Conservation (phyloP, 2,329 filamentous ascomycete genomes). For the Ophiostoma sp. region DNA sequence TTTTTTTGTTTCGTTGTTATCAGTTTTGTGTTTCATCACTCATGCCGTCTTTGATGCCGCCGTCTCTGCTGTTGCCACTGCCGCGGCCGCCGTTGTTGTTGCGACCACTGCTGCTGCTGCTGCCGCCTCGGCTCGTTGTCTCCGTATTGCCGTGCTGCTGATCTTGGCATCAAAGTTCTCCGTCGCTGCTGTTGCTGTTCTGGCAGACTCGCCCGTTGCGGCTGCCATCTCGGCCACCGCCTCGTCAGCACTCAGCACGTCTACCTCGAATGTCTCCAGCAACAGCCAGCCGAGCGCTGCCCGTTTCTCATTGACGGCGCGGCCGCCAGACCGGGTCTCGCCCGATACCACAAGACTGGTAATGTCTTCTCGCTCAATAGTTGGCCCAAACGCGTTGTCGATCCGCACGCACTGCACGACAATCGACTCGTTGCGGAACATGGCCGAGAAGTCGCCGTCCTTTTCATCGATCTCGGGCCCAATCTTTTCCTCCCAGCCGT, state of each 20-base stretch:
- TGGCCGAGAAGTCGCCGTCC: conserved; percentile 52
- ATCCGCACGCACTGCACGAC: conserved; percentile 79
- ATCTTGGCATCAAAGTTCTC: conserved; percentile 79
- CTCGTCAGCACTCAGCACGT: conserved; percentile 73
- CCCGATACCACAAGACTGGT: conserved; percentile 81
- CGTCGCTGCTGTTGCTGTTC: conserved; percentile 36
- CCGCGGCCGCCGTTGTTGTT: not conserved
- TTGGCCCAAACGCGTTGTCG: conserved; percentile 85
- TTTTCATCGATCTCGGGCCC: conserved; percentile 40
- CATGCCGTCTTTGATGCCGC: not conserved
- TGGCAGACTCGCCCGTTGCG: conserved; percentile 31
- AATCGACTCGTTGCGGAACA: conserved; percentile 60
- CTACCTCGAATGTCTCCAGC: conserved; percentile 83
- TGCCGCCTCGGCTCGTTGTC: conserved; percentile 43
- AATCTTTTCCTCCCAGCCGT: conserved; percentile 47
- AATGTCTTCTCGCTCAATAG: conserved; percentile 76
- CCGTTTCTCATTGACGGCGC: conserved; percentile 82
- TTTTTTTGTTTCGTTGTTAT: not conserved
- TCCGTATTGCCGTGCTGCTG: conserved; percentile 83
- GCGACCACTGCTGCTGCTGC: not conserved
- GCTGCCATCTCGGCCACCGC: conserved; percentile 45
- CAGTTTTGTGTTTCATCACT: not conserved
- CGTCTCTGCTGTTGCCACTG: conserved; percentile 1
- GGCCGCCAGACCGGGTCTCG: conserved; percentile 82
- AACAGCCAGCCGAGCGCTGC: conserved; percentile 71